Base-by-base conservation (phyloP, 2,329 filamentous ascomycete genomes). In the Cladosporium sp. region DNA sequence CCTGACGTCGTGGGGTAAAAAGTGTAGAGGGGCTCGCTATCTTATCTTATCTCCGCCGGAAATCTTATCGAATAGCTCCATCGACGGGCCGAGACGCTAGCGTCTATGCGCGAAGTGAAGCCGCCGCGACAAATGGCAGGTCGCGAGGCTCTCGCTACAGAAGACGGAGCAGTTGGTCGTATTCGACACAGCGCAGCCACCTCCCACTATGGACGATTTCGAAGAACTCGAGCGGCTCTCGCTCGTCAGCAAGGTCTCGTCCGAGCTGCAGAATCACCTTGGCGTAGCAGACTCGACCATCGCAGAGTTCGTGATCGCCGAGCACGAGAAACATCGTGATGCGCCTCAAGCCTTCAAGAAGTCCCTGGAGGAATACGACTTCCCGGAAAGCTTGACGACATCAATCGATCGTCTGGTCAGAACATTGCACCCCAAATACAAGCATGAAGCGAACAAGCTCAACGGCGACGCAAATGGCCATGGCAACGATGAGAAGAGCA, bases 281-380 rank as follows among this genome's bases (percentile, higher is more conserved):
- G 91, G 92, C 58, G 86, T 97, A 67, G 89, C 84, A 72, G 92
- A 99, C 76, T 97, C 96, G 76, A 96, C 91, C 5, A 85, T 99
- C 25, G 92, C 94, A 66, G 94, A 99, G 75, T 99, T 96, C 72
- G 86, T 99, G 69, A 96, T 99, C 70, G 89, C 89, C 62, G 89
- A 96, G 72, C 90, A 96, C 68, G 76, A 88, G 72, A 84, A 92
- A 82, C 89, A 86, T 77, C 82, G 80, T 54, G 83, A 82, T 28
- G 80, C 90, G 59, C 75, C 82, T 55, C 86, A 89, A 28, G 56
- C 56, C 7, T 99, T 97, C 78, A 89, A 89, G 76, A 78, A 80
- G 65, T 85, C 85, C 70, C 81, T 97, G 65, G 84, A 87, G 65
- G 84, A 81, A 30, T 86, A 95, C 75, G 92, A 88, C 43, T 95